Evolutionary conservation across 495 filamentous ascomycete species (phyloP), one percentile per base, ranked within the genome.

Genomic region (Penicillium ucsense): DNA sequence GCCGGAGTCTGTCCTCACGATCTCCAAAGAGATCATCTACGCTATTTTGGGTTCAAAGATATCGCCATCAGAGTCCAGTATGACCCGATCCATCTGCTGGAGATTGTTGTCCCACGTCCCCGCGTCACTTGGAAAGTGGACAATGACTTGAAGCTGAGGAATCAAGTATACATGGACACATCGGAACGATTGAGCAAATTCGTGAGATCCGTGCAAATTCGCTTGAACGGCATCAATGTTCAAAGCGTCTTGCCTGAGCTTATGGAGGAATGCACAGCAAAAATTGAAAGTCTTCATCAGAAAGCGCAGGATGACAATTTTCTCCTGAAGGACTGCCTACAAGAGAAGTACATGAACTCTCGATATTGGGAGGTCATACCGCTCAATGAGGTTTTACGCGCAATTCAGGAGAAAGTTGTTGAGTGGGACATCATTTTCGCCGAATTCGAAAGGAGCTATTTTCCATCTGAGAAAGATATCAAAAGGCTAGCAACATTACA

Each of bases 401-500:
- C 83, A 29, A 86, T 94, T 70, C 85, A 96, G 53, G 90, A 95
- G 60, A 94, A 88, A 53, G 89, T 90, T 6, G 82, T 87, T 6
- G 87, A 89, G 54, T 99, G 94, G 94, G 94, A 99, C 55, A 80
- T 79, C 27, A 78, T 77, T 3, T 99, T 99, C 63, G 78, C 80
- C 33, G 83, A 87, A 32, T 95, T 99, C 49, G 94, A 99, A 57
- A 80, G 80, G 43, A 86, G 90, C 52, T 99, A 92, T 65, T 89
- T 99, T 59, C 88, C 88, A 10, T 95, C 90, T 0, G 94, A 99
- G 56, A 97, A 96, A 56, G 94, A 99, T 67, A 96, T 99, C 50
- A 79, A 89, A 49, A 79, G 90, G 52, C 70, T 99, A 42, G 91
- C 94, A 37, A 85, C 89, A 28, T 74, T 95, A 33, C 94, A 99